Conservation (phyloP, 495 filamentous ascomycete genomes). For the Pyrenula massariospora region DNA sequence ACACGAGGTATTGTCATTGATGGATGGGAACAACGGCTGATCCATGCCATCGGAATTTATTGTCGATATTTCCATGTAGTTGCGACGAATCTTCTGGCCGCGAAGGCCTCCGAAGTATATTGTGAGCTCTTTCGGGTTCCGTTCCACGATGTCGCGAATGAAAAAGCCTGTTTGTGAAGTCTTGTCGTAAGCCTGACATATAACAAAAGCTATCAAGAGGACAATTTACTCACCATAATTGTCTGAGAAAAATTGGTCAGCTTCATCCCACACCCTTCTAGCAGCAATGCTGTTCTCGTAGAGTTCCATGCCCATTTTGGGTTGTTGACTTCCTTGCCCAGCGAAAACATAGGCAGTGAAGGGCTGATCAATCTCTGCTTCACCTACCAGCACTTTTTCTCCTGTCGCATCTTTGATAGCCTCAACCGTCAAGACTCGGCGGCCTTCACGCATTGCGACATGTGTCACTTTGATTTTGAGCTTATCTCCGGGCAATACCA, state of each 20-base stretch:
- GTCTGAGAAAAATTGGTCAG: conserved; percentile 21
- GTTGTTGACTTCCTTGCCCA: conserved; percentile 29
- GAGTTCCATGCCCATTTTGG: conserved; percentile 30
- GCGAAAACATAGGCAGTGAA: conserved; percentile 30
- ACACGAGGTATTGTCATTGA: conserved; percentile 12
- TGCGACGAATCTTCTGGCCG: conserved; percentile 22
- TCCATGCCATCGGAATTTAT: conserved; percentile 6
- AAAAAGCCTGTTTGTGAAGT: conserved; percentile 17
- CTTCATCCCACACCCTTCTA: conserved; percentile 24
- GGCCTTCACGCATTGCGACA: conserved; percentile 22
- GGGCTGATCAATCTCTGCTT: conserved; percentile 24
- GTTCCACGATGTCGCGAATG: conserved; percentile 22
- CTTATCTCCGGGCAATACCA: conserved; percentile 24
- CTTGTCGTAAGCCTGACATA: conserved; percentile 3
- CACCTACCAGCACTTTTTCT: conserved; percentile 19
- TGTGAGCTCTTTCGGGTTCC: conserved; percentile 27
- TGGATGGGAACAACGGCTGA: conserved; percentile 10
- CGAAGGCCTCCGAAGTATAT: conserved; percentile 26
- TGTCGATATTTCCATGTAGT: conserved; percentile 20
- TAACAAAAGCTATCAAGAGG: not conserved
- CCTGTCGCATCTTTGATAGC: conserved; percentile 12
- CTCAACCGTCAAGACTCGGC: conserved; percentile 16
- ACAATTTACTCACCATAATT: conserved; percentile 17
- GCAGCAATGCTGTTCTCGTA: conserved; percentile 21
- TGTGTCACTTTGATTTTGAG: conserved; percentile 19